Evolutionary conservation across 805 yeast species (phyloP), one percentile per base, ranked within the genome.

Genomic region (Cyberlindnera euphorbiiphila): DNA sequence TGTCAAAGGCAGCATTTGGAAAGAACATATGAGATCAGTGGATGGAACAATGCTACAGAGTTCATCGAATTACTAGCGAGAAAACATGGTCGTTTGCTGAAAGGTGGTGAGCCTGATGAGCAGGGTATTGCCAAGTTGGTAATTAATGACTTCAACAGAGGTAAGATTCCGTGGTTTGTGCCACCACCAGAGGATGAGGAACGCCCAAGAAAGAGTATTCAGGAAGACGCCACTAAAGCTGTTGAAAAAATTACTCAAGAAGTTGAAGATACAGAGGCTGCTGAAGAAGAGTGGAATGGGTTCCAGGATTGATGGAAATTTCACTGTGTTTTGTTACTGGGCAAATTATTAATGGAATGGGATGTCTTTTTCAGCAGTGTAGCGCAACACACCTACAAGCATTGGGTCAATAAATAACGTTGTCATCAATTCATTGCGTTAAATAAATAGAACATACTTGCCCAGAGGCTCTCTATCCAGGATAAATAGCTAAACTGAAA

Each of bases 61-160:
- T 93, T 91, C 55, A 75, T 91, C 44, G 96, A 93, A 64, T 68
- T 86, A 56, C 69, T 91, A 49, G 98, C 98, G 2, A 78, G 95
- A 60, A 93, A 93, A 62, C 85, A 78, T 36, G 98, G 98, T 45
- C 78, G 96, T 61, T 71, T 91, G 50, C 65, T 93, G 50, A 91
- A 91, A 63, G 98, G 98, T 43, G 98, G 97, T 48, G 98, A 93
- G 65, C 95, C 98, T 1, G 98, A 91, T 61, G 97, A 91, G 64
- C 71, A 81, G 48, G 94, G 96, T 53, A 87, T 91, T 39, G 80
- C 98, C 26, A 91, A 88, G 62, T 81, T 82, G 56, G 82, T 91
- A 21, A 74, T 91, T 60, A 87, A 87, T 52, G 98, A 91, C 61
- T 91, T 91, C 71, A 91, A 88, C 65, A 76, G 98, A 64, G 98